Percentiles rank a stretch among this genome's conserved stretches.
phyloP scores from a whole-genome alignment of 805 yeast species.

The Starmerella sp. region DNA sequence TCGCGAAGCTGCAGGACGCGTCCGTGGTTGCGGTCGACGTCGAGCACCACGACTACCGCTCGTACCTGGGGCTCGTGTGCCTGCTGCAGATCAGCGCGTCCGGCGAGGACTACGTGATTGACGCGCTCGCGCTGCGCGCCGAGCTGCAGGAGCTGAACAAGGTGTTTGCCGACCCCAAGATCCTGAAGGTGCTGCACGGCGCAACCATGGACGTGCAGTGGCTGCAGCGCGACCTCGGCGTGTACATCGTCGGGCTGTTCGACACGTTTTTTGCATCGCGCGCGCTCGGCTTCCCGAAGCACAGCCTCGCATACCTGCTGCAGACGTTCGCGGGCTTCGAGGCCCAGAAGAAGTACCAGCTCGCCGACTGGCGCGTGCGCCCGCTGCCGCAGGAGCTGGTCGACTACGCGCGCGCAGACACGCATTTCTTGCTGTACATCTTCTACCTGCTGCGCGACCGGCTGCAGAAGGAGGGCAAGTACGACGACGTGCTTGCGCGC shows the following conservation, averaged over 20 bases:
- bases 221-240: constrained; percentile 91
- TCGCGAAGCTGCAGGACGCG: constrained; percentile 39
- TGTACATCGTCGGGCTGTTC: constrained; percentile 77
- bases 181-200: constrained; percentile 88
- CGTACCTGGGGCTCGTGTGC: constrained; percentile 83
- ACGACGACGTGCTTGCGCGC: constrained; percentile 45
- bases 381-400: constrained; percentile 69
- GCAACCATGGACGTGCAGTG: constrained; percentile 94
- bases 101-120: constrained; percentile 75
- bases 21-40: constrained; percentile 81
- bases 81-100: constrained; percentile 84
- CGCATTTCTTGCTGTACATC: constrained; percentile 77
- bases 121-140: constrained; percentile 68
- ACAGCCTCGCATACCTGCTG: constrained; percentile 72
- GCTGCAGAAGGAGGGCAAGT: constrained; percentile 40
- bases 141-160: constrained; percentile 56
- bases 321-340: constrained; percentile 71
- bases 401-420: constrained; percentile 86
- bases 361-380: constrained; percentile 92
- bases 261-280: constrained; percentile 89
- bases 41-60: constrained; percentile 88
- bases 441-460: constrained; percentile 61
- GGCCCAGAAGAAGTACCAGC: constrained; percentile 87
- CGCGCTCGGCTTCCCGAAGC: constrained; percentile 65
- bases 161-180: constrained; percentile 68